Evolutionary conservation across 2,329 filamentous ascomycete genomes (phyloP).

Genomic region (Escovopsis sp.): DNA sequence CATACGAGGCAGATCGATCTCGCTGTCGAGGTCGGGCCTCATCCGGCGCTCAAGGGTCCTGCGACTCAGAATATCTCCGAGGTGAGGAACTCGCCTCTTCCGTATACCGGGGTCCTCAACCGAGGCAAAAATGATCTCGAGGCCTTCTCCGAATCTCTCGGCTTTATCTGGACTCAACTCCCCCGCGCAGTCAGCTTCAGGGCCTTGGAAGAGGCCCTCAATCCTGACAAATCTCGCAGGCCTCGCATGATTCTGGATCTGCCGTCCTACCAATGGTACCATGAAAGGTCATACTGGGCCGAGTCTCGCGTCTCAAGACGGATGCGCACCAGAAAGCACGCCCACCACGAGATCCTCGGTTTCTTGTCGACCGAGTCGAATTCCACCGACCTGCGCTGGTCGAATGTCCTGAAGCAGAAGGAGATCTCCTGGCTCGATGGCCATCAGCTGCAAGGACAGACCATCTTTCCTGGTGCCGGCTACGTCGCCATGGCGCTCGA

Average conservation of each 20-base stretch:
- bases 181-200: constrained; percentile 1
- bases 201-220: not conserved
- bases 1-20: constrained; percentile 1
- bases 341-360: not conserved
- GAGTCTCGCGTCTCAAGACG: constrained; percentile 13
- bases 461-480: constrained; percentile 2
- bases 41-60: constrained; percentile 31
- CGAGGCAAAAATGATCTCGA: constrained; percentile 9
- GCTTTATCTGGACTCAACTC: constrained; percentile 7
- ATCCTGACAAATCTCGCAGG: too few relatives aligned
- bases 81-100: not conserved
- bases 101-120: constrained; percentile 6
- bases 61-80: constrained; percentile 23
- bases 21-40: constrained; percentile 28
- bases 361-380: not conserved
- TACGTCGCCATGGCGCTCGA: constrained; percentile 2
- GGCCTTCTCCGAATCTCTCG: constrained; percentile 6
- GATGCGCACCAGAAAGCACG: constrained; percentile 12
- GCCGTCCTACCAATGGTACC: constrained; percentile 23
- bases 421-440: constrained; percentile 1
- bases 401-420: not conserved
- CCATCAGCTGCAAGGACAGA: constrained; percentile 2
- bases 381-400: not conserved
- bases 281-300: constrained; percentile 17
- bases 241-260: constrained; percentile 12